Base-by-base conservation (phyloP, 2,329 filamentous ascomycete species). In the Harringtonia aguacate region DNA sequence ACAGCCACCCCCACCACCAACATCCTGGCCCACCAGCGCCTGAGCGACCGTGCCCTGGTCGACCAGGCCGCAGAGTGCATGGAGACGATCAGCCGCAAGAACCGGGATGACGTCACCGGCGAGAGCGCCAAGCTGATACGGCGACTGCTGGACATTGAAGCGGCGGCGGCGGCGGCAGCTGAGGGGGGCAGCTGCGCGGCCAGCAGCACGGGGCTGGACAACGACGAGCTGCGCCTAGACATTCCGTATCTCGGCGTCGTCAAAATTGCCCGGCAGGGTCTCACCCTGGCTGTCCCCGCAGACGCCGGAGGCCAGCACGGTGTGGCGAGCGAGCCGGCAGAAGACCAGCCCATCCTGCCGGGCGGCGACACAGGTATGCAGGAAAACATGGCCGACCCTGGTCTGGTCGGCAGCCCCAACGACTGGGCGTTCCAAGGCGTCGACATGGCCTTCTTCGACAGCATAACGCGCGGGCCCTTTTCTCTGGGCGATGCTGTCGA, bases 221-320 rank as follows among this genome's bases (percentile, higher is more conserved):
- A 7, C 7, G 27, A n/a, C 3, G 20, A 18, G 6, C 47, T 53
- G 4, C 48, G 50, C 13, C 62, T 72, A 14, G 50, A 58, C 4
- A 61, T 71, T 18, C 68, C 68, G 0, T 64, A 66, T 36, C 58
- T 67, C 27, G 65, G 66, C 1, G 58, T 53, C 3, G 54, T 71
- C 13, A 56, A 53, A 21, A 62, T 69, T n/a, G 21, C 34, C 6
- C 34, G 33, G 15, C 18, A 42, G 15, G 28, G 30, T 15, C 29
- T 4, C 14, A 4, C 35, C 21, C 46, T 54, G 5, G 49, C 51
- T 6, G 28, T 29, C 8, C 29, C 4, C 24, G 13, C 24, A 10
- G 37, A 39, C 37, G n/a, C 17, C n/a, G 3, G 22, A 7, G 15
- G 27, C n/a, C 22, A 15, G 36, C 27, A 21, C 17, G 28, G 28